Evolutionary conservation across 495 filamentous ascomycete genomes (phyloP), one percentile per base, ranked within the genome.

Genomic region (Talaromyces thailandensis): DNA sequence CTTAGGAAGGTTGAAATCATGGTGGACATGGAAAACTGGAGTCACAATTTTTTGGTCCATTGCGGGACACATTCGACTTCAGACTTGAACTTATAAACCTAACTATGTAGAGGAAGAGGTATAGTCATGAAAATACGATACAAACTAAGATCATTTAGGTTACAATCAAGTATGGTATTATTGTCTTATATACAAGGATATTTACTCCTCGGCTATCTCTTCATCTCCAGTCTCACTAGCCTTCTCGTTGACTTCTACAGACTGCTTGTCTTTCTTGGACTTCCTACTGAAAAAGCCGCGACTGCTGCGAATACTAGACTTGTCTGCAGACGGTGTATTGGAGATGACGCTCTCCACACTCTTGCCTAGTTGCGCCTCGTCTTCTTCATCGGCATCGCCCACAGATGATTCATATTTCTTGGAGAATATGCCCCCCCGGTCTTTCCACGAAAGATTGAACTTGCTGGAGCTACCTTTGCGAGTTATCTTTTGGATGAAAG

Each of bases 391-490:
- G 58, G 78, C 75, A 60, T 83, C 79, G 45, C 73, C 76, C 59
- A 78, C 78, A 29, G 76, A 71, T 18, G 81, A 73, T 57, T 82
- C 78, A 18, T 81, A 82, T 63, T 86, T 88, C 71, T 88, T 89
- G 45, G 80, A 86, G 58, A 87, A 82, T 6, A 85, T 70, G 18
- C 81, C 78, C 24, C 81, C 83, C 61, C 88, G 85, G 56, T 84
- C 82, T 65, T 89, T 86, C 65, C 86, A 89, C 6, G 88, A 82
- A 24, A 86, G 73, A 67, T 85, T 88, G 73, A 92, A 92, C 72
- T 92, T 93, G 70, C 86, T 84, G 21, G 88, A 89, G 73, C 86
- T 90, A 61, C 88, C 83, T 69, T 93, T 93, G 55, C 89, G 86
- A 24, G 89, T 86, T 63, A 93, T 83, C 68, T 90, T 88, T 63